Evolutionary conservation across 805 yeast genomes (phyloP).

Genomic region (Candida qinlingensis): DNA sequence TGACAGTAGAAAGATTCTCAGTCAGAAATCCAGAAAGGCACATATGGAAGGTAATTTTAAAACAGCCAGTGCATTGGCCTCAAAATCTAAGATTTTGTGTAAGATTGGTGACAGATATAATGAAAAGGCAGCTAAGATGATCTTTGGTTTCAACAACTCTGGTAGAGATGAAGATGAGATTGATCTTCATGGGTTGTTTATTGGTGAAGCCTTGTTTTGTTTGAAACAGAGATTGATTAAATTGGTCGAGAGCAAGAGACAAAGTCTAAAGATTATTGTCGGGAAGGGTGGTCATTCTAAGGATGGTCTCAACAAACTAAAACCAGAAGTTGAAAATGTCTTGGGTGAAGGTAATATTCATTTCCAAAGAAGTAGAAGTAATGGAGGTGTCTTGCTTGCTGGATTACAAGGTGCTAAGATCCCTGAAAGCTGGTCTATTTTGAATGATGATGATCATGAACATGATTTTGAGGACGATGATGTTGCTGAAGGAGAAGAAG

Average conservation of each 20-base stretch:
- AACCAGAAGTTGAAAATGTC: conserved; percentile 79
- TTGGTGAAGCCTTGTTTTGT: conserved; percentile 78
- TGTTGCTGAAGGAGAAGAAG: not conserved
- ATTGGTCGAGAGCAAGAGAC: conserved; percentile 50
- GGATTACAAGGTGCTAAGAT: conserved; percentile 45
- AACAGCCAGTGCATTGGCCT: conserved; percentile 69
- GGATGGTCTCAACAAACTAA: conserved; percentile 76
- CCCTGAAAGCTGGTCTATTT: conserved; percentile 31
- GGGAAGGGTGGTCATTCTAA: conserved; percentile 89
- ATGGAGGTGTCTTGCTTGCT: conserved; percentile 75
- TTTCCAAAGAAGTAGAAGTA: conserved; percentile 58
- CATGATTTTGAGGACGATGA: not conserved
- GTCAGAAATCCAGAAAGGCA: conserved; percentile 70
- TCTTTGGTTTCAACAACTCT: conserved; percentile 78
- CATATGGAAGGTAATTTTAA: conserved; percentile 67
- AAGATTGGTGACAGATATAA: conserved; percentile 63
- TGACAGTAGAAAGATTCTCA: conserved; percentile 46
- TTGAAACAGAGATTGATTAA: conserved; percentile 65
- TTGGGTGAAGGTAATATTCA: conserved; percentile 61
- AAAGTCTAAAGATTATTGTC: conserved; percentile 71
- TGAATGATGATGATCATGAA: conserved; percentile 1
- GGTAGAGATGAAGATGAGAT: conserved; percentile 81
- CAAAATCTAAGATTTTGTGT: conserved; percentile 54
- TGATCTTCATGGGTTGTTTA: conserved; percentile 87
- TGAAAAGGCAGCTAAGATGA: conserved; percentile 81